Conservation (phyloP, 2,329 filamentous ascomycete genomes). For the Pseudonectria foliicola region DNA sequence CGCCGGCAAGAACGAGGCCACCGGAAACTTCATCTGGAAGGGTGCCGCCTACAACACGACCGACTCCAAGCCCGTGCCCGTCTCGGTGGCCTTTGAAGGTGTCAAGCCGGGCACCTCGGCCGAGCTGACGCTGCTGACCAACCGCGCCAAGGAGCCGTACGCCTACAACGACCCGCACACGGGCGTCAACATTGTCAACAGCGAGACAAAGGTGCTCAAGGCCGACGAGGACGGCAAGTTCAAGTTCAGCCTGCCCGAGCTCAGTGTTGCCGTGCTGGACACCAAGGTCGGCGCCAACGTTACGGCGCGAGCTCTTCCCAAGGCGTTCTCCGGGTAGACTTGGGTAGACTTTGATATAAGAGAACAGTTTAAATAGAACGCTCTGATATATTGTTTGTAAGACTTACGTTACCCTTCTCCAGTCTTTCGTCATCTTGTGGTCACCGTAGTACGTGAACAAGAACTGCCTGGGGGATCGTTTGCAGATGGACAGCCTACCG, state of each 20-base stretch:
- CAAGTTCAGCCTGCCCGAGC: slow-evolving; percentile 43
- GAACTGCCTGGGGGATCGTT: too few species aligned
- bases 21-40: slow-evolving; percentile 40
- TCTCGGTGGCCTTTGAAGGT: slow-evolving; percentile 40
- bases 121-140: slow-evolving; percentile 39
- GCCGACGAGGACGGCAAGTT: slow-evolving; percentile 41
- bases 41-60: slow-evolving; percentile 47
- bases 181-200: slow-evolving; percentile 43
- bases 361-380: too few species aligned
- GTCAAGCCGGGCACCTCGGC: slow-evolving; percentile 32
- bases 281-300: slow-evolving; percentile 15
- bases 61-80: slow-evolving; percentile 34
- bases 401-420: too few species aligned
- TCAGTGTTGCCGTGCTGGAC: slow-evolving; percentile 51
- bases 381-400: background rate
- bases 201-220: slow-evolving; percentile 28
- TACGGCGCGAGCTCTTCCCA: too few species aligned
- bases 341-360: too few species aligned
- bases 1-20: slow-evolving; percentile 36
- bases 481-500: too few species aligned
- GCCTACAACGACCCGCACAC: slow-evolving; percentile 37
- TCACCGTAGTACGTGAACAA: too few species aligned
- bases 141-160: slow-evolving; percentile 32
- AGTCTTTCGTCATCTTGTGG: too few species aligned
- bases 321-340: too few species aligned